phyloP scores from a whole-genome alignment of 2,329 filamentous ascomycete species.

The Harringtonia lauricola region DNA sequence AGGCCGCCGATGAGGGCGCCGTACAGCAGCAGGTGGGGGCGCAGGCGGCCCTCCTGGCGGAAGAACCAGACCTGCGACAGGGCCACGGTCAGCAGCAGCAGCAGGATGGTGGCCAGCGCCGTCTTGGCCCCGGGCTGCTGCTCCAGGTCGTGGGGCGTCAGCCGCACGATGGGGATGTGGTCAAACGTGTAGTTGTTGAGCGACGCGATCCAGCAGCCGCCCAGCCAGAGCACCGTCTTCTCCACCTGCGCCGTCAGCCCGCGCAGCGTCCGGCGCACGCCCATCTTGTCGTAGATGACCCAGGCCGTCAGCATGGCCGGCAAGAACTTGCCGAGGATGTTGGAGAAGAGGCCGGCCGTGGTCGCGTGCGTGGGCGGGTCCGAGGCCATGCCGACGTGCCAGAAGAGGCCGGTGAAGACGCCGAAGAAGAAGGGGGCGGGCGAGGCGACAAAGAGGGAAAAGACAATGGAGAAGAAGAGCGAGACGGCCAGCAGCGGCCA shows the following conservation, averaged over 20 bases:
- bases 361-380: conserved; percentile 65
- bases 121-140: conserved; percentile 82
- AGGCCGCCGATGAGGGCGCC: conserved; percentile 55
- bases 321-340: conserved; percentile 69
- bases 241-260: conserved; percentile 75
- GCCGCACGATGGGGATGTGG: conserved; percentile 81
- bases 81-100: conserved; percentile 56
- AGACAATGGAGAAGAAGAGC: conserved; percentile 61
- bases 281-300: conserved; percentile 79
- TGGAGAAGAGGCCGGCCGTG: conserved; percentile 63
- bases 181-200: conserved; percentile 93
- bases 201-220: conserved; percentile 80
- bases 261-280: conserved; percentile 57
- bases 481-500: conserved; percentile 81
- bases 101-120: conserved; percentile 68
- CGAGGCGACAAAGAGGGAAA: conserved; percentile 74
- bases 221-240: conserved; percentile 83
- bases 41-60: conserved; percentile 70
- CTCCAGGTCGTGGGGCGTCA: conserved; percentile 82
- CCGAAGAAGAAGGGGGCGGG: conserved; percentile 77
- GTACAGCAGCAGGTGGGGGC: conserved; percentile 70
- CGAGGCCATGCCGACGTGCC: conserved; percentile 80
- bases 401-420: conserved; percentile 72
- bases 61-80: conserved; percentile 75
- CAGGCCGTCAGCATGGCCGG: conserved; percentile 81